Percentiles rank a stretch among this genome's conserved stretches.
Conservation (phyloP, 805 yeast species). For the Sugiyamaella mastotermitis region DNA sequence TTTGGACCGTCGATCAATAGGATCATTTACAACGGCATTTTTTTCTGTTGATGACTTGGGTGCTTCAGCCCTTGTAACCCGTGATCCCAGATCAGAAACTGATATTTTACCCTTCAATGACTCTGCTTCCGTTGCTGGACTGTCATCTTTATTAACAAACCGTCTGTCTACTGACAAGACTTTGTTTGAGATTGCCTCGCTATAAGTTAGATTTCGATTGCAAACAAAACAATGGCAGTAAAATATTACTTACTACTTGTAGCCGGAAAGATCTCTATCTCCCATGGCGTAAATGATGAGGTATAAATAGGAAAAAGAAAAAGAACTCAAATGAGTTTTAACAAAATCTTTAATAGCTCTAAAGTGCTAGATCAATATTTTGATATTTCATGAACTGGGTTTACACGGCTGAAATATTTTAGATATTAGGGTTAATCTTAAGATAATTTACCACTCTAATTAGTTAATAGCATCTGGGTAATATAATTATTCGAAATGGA, state of each 20-base stretch:
- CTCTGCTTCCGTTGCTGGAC: slow-evolving; percentile 58
- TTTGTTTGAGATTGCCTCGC: slow-evolving; percentile 55
- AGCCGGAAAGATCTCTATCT: background rate
- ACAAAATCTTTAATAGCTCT: no score
- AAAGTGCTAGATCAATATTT: no score
- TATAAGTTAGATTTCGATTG: no score
- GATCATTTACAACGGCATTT: background rate
- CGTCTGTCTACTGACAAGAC: slow-evolving; percentile 57
- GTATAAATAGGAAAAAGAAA: no score
- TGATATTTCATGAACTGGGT: no score
- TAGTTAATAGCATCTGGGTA: no score
- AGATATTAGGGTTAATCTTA: no score
- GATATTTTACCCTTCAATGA: slow-evolving; percentile 67
- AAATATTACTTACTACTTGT: slow-evolving; percentile 6
- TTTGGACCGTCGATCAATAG: background rate
- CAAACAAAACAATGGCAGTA: background rate
- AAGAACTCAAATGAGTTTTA: no score
- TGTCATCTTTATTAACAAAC: slow-evolving; percentile 42
- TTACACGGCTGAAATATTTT: no score
- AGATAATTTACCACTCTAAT: no score
- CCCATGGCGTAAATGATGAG: no score
- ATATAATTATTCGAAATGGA: no score
- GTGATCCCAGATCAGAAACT: slow-evolving; percentile 63
- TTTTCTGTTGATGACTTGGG: slow-evolving; percentile 3
- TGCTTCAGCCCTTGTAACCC: slow-evolving; percentile 26